These are phyloP conservation scores for Geranomyces michiganensis DNA, from an alignment of 192 early-diverging fungal species.

Conservation along the genomic window DNA sequence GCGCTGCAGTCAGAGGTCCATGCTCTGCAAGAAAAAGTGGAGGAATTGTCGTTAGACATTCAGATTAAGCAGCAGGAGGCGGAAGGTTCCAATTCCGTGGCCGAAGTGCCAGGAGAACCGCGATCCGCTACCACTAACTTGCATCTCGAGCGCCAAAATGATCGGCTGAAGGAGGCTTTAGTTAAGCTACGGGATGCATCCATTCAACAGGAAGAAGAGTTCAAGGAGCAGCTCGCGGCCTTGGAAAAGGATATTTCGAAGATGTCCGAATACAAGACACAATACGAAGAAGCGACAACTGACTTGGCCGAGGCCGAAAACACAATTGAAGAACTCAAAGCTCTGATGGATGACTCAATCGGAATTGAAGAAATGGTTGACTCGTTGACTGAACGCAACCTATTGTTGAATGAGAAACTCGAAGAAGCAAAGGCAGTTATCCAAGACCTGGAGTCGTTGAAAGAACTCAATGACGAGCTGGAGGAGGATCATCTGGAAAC, in stretches of 20 bases:
- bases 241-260: conserved; percentile 71
- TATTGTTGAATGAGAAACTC: conserved; percentile 73
- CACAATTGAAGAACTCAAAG: conserved; percentile 82
- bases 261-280: conserved; percentile 60
- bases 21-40: conserved; percentile 76
- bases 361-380: conserved; percentile 86
- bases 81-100: neutral
- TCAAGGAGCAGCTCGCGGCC: conserved; percentile 62
- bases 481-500: conserved; percentile 91
- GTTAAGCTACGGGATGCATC: conserved; percentile 78
- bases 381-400: conserved; percentile 81
- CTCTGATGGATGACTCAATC: conserved; percentile 76
- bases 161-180: conserved; percentile 85
- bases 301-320: conserved; percentile 65
- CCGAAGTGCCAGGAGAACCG: conserved; percentile 26
- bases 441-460: conserved; percentile 88
- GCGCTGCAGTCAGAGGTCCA: conserved; percentile 71
- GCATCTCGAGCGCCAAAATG: conserved; percentile 82
- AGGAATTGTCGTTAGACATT: conserved; percentile 73
- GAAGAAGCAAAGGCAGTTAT: conserved; percentile 77
- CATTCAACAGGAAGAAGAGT: conserved; percentile 69
- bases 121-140: conserved; percentile 58
- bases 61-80: conserved; percentile 67
- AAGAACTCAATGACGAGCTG: conserved; percentile 88
- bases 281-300: conserved; percentile 58